phyloP scores from a whole-genome alignment of 2,329 filamentous ascomycete genomes.

The Claviceps digitariae region DNA sequence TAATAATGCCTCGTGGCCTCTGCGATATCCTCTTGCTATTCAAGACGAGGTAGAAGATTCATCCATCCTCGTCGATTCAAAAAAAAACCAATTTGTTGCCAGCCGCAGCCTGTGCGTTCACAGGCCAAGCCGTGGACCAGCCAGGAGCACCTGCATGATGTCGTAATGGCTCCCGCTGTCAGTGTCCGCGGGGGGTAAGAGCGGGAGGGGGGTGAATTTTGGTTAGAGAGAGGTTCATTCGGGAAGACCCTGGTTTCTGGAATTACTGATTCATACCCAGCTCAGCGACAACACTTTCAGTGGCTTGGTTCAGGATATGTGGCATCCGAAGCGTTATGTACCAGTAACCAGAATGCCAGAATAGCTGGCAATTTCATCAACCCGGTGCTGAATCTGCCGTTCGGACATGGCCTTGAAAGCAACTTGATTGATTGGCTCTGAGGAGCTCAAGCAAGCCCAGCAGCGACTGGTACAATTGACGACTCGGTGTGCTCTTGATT shows the following conservation, averaged over 20 bases:
- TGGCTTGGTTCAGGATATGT: not conserved
- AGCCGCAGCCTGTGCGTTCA: not conserved
- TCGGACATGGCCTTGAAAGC: too few relatives aligned
- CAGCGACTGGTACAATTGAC: not conserved
- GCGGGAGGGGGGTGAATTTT: not conserved
- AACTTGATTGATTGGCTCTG: not conserved
- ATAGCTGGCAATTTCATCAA: not conserved
- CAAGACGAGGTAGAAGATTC: not conserved
- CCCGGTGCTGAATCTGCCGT: not conserved
- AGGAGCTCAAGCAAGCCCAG: not conserved
- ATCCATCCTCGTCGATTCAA: not conserved
- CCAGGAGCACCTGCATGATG: not conserved
- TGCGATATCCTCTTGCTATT: not conserved
- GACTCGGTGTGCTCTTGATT: not conserved
- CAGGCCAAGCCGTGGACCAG: not conserved
- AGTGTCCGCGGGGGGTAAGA: not conserved
- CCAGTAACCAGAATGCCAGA: too few relatives aligned
- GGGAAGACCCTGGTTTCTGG: not conserved
- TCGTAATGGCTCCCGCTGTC: slow-evolving; percentile 4
- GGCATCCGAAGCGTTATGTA: not conserved
- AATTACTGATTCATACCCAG: not conserved
- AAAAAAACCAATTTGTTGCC: not conserved
- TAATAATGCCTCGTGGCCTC: not conserved
- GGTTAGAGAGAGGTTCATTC: not conserved
- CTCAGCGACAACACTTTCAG: not conserved